Base-by-base conservation (phyloP, 73 alveolate species). In the Symbiodinium natans region DNA sequence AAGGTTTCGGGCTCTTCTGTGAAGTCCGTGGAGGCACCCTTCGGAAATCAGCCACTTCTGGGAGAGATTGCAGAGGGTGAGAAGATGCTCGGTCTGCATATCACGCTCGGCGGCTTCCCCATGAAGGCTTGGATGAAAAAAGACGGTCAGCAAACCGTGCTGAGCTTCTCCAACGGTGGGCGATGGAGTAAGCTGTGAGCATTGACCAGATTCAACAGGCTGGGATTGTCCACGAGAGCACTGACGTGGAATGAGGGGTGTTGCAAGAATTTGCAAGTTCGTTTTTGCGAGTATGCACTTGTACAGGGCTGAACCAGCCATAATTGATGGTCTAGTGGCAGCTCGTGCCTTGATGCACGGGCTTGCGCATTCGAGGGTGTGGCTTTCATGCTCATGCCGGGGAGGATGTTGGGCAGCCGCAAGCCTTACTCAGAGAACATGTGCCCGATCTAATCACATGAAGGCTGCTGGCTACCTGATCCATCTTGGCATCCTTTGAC, bases 111-210 rank as follows among this genome's bases (percentile, higher is more conserved):
- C 21, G 97, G 97, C 33, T 90, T 90, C 38, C 97, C 97, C 39
- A 90, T 90, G 97, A 90, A 90, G 97, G 97, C 97, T 29, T 90
- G 97, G 97, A 27, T 90, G 88, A 90, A 90, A 88, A 90, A 90
- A 88, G 97, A 90, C 0, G 97, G 88, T n/a, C 23, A 33, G 23
- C 25, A 41, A 23, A 90, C 97, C 11, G 97, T 90, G 77, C 41
- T 90, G 97, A 75, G 88, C 10, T 90, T 90, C 40, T 90, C 97
- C 56, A 90, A 90, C 46, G 97, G 97, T 21, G 97, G 97, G 48
- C 97, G 97, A n/a, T 90, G 97, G 97, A 6, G 88, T 31, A 90
- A 90, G 54, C 88, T 90, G 31, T 90, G 40, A 17, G 68, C 68
- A 52, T 52, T 27, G 29, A 52, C 29, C 68, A 52, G 68, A 52